A percentile compares a stretch with the other conserved stretches of the same genome.
These are phyloP conservation scores for Talaromyces liani DNA, from an alignment of 495 filamentous ascomycete species.

Conservation along the genomic window DNA sequence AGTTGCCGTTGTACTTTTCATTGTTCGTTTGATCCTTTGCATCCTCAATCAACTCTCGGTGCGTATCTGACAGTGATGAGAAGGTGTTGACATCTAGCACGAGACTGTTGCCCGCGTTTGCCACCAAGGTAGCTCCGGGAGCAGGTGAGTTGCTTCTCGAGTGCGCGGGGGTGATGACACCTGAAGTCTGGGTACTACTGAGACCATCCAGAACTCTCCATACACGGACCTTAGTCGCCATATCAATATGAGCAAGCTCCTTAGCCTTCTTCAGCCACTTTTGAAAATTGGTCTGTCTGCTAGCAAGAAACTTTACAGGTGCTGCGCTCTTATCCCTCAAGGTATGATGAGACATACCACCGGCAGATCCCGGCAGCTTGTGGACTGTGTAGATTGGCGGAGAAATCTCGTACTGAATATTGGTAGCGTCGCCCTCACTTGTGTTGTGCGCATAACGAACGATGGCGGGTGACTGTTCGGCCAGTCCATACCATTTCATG, in stretches of 20 bases:
- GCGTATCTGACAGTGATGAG: conserved; percentile 53
- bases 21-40: conserved; percentile 67
- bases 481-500: conserved; percentile 72
- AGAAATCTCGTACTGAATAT: conserved; percentile 75
- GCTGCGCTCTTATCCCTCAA: conserved; percentile 52
- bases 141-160: conserved; percentile 49
- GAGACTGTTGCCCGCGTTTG: conserved; percentile 55
- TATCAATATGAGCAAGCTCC: conserved; percentile 50
- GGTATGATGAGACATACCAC: conserved; percentile 49
- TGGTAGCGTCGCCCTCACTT: conserved; percentile 46
- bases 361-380: conserved; percentile 54
- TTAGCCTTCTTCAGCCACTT: conserved; percentile 72
- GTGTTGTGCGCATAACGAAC: conserved; percentile 73
- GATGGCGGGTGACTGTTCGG: conserved; percentile 62
- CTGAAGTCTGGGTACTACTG: conserved; percentile 32
- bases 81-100: conserved; percentile 69
- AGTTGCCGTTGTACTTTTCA: conserved; percentile 66
- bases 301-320: conserved; percentile 57
- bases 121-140: conserved; percentile 27
- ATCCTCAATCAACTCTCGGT: conserved; percentile 62
- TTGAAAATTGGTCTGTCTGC: conserved; percentile 57
- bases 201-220: conserved; percentile 61
- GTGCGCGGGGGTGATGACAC: conserved; percentile 49
- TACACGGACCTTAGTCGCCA: conserved; percentile 65
- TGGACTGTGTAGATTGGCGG: conserved; percentile 84